Conservation (phyloP, 2,329 filamentous ascomycete genomes). For the Scedosporium minutisporum region DNA sequence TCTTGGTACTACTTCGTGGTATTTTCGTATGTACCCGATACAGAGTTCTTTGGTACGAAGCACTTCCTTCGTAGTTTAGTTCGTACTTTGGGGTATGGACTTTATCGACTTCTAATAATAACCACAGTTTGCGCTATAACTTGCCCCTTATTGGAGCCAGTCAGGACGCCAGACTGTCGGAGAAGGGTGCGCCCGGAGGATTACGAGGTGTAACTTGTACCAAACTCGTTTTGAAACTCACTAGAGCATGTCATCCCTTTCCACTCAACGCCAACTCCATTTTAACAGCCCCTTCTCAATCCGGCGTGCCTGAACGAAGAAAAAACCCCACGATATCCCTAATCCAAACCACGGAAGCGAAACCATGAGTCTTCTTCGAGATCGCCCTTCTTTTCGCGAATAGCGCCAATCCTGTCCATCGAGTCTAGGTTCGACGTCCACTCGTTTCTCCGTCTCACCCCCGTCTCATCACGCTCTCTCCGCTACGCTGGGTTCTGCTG, state of each 20-base stretch:
- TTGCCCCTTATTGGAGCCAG: not conserved
- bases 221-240: slow-evolving; percentile 2
- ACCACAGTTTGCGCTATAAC: not conserved
- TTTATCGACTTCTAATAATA: slow-evolving; percentile 3
- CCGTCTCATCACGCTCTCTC: not conserved
- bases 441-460: not conserved
- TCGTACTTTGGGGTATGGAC: not conserved
- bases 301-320: not conserved
- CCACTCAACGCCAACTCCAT: not conserved
- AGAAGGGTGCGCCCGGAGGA: not conserved
- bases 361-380: not conserved
- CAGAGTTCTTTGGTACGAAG: too few species aligned
- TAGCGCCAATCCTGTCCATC: not conserved
- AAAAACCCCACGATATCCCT: not conserved
- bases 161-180: not conserved
- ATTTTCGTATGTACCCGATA: too few species aligned
- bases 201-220: not conserved
- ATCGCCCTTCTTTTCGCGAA: not conserved
- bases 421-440: not conserved
- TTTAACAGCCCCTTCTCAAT: not conserved
- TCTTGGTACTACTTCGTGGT: too few species aligned
- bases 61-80: not conserved
- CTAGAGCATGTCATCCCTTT: not conserved
- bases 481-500: not conserved
- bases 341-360: not conserved